Evolutionary conservation across 2,329 filamentous ascomycete species (phyloP).

Genomic region (Penicillium sp.): DNA sequence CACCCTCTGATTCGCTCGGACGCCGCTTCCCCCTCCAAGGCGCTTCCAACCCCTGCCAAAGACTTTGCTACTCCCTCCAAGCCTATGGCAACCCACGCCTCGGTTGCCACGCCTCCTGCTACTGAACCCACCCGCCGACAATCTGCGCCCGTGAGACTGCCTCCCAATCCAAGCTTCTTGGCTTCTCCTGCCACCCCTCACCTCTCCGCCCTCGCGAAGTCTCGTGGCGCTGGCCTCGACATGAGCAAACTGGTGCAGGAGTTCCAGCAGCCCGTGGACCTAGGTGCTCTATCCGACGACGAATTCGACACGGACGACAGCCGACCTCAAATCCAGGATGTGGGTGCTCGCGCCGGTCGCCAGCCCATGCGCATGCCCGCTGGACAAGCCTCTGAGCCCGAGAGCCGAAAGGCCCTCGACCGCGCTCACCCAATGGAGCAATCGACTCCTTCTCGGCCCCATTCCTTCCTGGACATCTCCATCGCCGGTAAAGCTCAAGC

Average conservation of each 20-base stretch:
- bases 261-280: constrained; percentile 47
- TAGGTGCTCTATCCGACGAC: constrained; percentile 42
- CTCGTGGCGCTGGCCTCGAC: constrained; percentile 62
- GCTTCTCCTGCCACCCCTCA: constrained; percentile 64
- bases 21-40: constrained; percentile 28
- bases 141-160: constrained; percentile 22
- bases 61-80: constrained; percentile 23
- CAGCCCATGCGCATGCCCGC: constrained; percentile 61
- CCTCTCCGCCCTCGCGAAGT: constrained; percentile 66
- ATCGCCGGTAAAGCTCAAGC: constrained; percentile 45
- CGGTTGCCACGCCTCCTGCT: constrained; percentile 29
- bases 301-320: constrained; percentile 40
- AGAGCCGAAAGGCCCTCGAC: constrained; percentile 61
- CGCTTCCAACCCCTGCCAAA: constrained; percentile 9
- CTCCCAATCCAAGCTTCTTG: constrained; percentile 47
- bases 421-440: constrained; percentile 43
- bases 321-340: constrained; percentile 20
- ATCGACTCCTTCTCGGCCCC: constrained; percentile 37
- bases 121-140: constrained; percentile 11
- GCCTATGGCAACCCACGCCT: constrained; percentile 12
- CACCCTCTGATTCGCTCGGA: constrained; percentile 64
- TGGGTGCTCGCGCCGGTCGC: constrained; percentile 33
- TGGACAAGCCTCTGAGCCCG: constrained; percentile 52
- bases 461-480: constrained; percentile 35
- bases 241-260: constrained; percentile 60